Evolutionary conservation across 2,329 filamentous ascomycete genomes (phyloP), one percentile per base, ranked within the genome.

Genomic region (Chaetomium sp.): DNA sequence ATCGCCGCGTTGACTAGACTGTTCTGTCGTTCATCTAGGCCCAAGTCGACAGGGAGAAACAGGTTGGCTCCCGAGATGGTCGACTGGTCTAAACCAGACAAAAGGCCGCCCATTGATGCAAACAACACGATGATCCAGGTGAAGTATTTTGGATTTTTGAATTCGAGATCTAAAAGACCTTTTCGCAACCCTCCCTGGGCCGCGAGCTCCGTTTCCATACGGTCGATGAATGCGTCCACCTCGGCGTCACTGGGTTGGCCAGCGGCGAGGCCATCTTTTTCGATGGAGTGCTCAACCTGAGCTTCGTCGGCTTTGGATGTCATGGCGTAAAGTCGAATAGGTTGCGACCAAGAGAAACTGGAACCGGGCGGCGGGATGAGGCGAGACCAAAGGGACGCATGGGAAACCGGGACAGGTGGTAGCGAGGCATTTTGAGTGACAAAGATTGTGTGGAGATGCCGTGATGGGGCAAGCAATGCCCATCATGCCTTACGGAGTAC

Each of bases 1-100:
- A 54, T 54, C 6, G 53, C 53, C 41, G 53, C 35, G 53, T 54
- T 54, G 46, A 54, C 53, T 8, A 54, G 41, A 32, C 53, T 54
- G 36, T 54, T 54, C 41, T 54, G 53, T 41, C 53, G 19, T 36
- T 40, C 50, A n/a, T 54, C 53, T 36, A 54, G 6, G 3, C 53
- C 53, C 41, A 54, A 14, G 42, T 54, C 53, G 3, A 8, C 6
- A 6, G 53, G 53, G 9, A 54, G 46, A 32, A 40, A 54, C 47
- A 54, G 35, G 10, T 54, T 54, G 40, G 53, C 53, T 35, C 53
- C 53, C 35, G 53, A 54, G 47, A 54, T 54, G 46, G 42, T 38
- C 19, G 53, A 54, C 53, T 54, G 53, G 41, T 54, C 53, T 6
- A 54, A 36, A n/a, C 53, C 53, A 4, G 53, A 54, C 6, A 54